A percentile compares a stretch with the other conserved stretches of the same genome.
Evolutionary conservation across 2,329 filamentous ascomycete genomes (phyloP).

Genomic region (Mycocentrospora acerina): DNA sequence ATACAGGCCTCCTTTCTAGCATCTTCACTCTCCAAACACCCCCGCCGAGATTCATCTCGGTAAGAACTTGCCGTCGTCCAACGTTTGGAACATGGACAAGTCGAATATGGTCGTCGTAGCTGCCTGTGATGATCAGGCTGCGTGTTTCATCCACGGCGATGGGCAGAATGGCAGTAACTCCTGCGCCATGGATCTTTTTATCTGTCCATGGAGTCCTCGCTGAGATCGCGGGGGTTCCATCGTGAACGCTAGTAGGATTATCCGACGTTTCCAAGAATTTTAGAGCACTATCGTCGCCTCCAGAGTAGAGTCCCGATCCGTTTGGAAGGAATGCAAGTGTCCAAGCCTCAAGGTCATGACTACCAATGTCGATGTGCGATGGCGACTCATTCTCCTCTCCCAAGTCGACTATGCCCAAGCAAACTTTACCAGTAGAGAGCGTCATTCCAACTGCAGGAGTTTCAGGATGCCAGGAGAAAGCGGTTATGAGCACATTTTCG

Average conservation of each 20-base stretch:
- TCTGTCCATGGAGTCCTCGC: slow-evolving; percentile 47
- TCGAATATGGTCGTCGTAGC: slow-evolving; percentile 84
- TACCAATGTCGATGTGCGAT: slow-evolving; percentile 25
- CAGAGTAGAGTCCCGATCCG: slow-evolving; percentile 60
- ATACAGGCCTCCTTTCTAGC: slow-evolving; percentile 40
- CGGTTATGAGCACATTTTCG: slow-evolving; percentile 66
- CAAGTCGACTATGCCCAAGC: slow-evolving; percentile 29
- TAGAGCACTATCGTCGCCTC: slow-evolving; percentile 74
- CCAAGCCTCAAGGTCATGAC: slow-evolving; percentile 71
- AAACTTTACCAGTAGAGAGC: slow-evolving; percentile 66
- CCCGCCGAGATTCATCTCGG: slow-evolving; percentile 67
- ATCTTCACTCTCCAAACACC: slow-evolving; percentile 86
- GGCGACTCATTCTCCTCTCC: slow-evolving; percentile 27
- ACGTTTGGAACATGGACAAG: slow-evolving; percentile 54
- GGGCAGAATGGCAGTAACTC: slow-evolving; percentile 84
- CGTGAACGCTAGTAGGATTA: slow-evolving; percentile 7
- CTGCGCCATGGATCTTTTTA: slow-evolving; percentile 69
- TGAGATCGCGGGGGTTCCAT: slow-evolving; percentile 6
- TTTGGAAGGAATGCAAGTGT: slow-evolving; percentile 60
- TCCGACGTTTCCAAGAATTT: slow-evolving; percentile 36
- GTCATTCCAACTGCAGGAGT: slow-evolving; percentile 65
- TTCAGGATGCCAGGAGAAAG: slow-evolving; percentile 71
- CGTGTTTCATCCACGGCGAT: slow-evolving; percentile 51
- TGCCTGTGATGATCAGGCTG: slow-evolving; percentile 75
- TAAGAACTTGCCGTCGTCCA: slow-evolving; percentile 56